Conservation (phyloP, 805 yeast species). For the Candida hispaniensis region DNA sequence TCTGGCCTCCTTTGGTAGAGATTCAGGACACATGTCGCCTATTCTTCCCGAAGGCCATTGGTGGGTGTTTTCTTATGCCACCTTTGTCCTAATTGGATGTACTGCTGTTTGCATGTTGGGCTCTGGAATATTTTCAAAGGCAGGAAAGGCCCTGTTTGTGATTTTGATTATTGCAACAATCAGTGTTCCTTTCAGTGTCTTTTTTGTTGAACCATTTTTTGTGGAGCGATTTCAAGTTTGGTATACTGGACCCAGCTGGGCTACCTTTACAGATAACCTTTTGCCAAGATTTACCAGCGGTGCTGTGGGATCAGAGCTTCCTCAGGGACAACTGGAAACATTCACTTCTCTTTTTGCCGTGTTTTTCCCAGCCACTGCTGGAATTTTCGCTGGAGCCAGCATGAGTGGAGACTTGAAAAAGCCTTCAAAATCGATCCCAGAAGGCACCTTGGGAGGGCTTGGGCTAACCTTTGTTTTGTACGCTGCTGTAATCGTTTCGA, state of each 20-base stretch:
- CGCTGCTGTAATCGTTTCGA: constrained; percentile 64
- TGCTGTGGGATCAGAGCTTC: constrained; percentile 76
- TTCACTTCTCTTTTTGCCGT: constrained; percentile 85
- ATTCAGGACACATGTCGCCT: constrained; percentile 43
- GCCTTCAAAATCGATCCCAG: constrained; percentile 85
- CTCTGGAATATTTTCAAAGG: constrained; percentile 20
- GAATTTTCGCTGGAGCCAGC: constrained; percentile 96
- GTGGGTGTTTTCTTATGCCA: constrained; percentile 62
- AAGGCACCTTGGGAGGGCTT: constrained; percentile 85
- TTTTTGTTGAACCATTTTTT: constrained; percentile 52
- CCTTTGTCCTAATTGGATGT: constrained; percentile 35
- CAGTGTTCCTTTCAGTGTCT: constrained; percentile 57
- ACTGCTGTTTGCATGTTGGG: constrained; percentile 22
- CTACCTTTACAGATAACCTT: constrained; percentile 53
- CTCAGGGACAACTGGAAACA: constrained; percentile 46
- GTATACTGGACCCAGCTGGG: constrained; percentile 69
- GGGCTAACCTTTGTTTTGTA: constrained; percentile 67
- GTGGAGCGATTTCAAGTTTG: constrained; percentile 23
- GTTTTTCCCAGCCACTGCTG: constrained; percentile 97
- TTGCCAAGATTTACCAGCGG: constrained; percentile 75
- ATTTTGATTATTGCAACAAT: constrained; percentile 20
- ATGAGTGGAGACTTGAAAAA: constrained; percentile 89
- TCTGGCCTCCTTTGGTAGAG: constrained; percentile 60
- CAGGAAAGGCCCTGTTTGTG: constrained; percentile 21
- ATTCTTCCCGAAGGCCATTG: constrained; percentile 60